Evolutionary conservation across 306 rosid genomes (phyloP), one percentile per base, ranked within the genome.

Genomic region (Argentina anserina): DNA sequence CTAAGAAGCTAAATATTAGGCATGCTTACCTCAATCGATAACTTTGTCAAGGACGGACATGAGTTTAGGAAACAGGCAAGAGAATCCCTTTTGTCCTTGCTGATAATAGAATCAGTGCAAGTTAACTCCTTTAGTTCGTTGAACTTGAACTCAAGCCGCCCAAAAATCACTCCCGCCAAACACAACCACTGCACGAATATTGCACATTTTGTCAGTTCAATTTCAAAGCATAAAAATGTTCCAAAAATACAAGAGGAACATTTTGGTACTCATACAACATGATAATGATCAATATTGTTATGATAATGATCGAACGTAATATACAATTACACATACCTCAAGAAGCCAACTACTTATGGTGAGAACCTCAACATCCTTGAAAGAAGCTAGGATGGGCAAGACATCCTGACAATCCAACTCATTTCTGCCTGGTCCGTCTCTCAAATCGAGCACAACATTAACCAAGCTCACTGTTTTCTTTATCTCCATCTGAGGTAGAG

Each of bases 281-380:
- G n/a, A n/a, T n/a, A n/a, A n/a, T n/a, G n/a, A n/a, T n/a, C n/a
- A n/a, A n/a, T n/a, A n/a, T n/a, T n/a, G n/a, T n/a, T n/a, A n/a
- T n/a, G n/a, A n/a, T n/a, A n/a, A n/a, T n/a, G n/a, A n/a, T n/a
- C n/a, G n/a, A n/a, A n/a, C n/a, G n/a, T n/a, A n/a, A n/a, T n/a
- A n/a, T 56, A 56, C 3, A 1, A 11, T 28, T 6, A 55, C 17
- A 13, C 1, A n/a, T 73, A 79, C 82, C 78, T 79, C 71, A 47
- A 79, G 82, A 79, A 79, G 64, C 78, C 79, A 68, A 3, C 78
- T 70, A 29, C 82, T 73, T 45, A 29, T 1, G 28, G 71, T 59
- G 82, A 73, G 79, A 73, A n/a, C 39, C 59, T 60, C 74, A 20
- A 68, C 60, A 46, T 79, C 78, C 56, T 47, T 73, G 78, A 79